phyloP scores from a whole-genome alignment of 768 basidiomycete species.

The Amanita rimosa region DNA sequence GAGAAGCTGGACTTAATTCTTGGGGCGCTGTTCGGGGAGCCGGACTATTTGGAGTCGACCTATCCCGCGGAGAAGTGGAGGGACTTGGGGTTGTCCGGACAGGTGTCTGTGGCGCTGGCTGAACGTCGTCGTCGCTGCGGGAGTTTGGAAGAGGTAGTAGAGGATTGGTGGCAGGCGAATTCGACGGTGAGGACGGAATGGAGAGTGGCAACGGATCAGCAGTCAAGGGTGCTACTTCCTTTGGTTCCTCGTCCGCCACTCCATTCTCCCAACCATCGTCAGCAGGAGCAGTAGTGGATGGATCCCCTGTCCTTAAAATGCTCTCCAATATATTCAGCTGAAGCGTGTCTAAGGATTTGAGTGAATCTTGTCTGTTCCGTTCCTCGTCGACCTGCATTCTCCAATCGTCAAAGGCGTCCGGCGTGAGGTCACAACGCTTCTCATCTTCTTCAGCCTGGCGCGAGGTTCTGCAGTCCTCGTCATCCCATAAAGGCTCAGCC shows the following conservation, averaged over 20 bases:
- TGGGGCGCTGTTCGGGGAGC: neutral
- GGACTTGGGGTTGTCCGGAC: neutral
- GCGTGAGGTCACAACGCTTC: conserved; percentile 7
- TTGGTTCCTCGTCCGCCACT: conserved; percentile 1
- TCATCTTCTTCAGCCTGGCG: conserved; percentile 6
- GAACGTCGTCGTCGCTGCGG: neutral
- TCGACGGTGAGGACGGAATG: neutral
- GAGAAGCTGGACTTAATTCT: conserved; percentile 28
- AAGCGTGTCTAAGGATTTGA: conserved; percentile 13
- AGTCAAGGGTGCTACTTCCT: neutral
- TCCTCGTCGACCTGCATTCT: neutral
- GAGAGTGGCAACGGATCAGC: neutral
- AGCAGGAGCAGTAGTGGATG: neutral
- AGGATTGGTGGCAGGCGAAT: neutral
- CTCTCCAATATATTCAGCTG: conserved; percentile 16
- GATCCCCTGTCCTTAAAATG: conserved; percentile 13
- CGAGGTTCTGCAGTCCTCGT: neutral
- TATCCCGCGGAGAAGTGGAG: neutral
- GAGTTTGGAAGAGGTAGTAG: neutral
- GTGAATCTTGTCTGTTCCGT: conserved; percentile 5
- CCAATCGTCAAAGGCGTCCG: conserved; percentile 1
- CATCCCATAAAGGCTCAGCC: conserved; percentile 9
- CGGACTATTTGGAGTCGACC: neutral
- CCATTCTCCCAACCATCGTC: conserved; percentile 1
- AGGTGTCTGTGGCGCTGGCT: neutral